Evolutionary conservation across 2,329 filamentous ascomycete species (phyloP).

Genomic region (Alternaria infectoria): DNA sequence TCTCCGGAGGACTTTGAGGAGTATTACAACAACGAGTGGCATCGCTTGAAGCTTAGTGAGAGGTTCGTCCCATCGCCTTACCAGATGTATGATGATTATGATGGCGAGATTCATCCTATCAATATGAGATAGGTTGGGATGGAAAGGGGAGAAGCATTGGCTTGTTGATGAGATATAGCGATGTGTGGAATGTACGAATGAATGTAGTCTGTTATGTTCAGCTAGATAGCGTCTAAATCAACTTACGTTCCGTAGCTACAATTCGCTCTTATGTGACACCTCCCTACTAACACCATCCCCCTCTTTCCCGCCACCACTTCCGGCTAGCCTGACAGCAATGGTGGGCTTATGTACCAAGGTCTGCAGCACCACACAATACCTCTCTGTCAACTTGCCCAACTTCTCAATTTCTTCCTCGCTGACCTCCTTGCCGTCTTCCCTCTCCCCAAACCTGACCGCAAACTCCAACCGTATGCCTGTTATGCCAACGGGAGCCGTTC

Average conservation of each 20-base stretch:
- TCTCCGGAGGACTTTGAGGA: neutral
- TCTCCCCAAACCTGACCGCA: conserved; percentile 48
- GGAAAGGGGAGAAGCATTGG: neutral
- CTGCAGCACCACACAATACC: conserved; percentile 55
- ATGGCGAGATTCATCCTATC: neutral
- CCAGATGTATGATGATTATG: neutral
- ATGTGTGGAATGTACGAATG: neutral
- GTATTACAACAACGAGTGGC: neutral
- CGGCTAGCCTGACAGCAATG: conserved; percentile 34
- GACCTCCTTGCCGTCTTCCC: conserved; percentile 44
- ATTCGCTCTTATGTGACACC: conserved; percentile 2
- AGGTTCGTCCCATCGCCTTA: neutral
- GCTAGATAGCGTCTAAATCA: neutral
- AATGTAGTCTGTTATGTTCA: neutral
- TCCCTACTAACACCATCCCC: neutral
- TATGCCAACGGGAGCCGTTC: conserved; percentile 55
- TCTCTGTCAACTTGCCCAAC: conserved; percentile 56
- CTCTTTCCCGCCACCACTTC: conserved; percentile 28
- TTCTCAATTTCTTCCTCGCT: conserved; percentile 53
- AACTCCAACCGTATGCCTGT: conserved; percentile 55
- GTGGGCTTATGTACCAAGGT: conserved; percentile 41
- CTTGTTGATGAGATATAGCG: neutral
- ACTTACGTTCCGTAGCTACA: neutral
- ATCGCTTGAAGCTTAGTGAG: neutral
- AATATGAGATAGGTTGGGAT: neutral